Evolutionary conservation across 2,329 filamentous ascomycete species (phyloP), one percentile per base, ranked within the genome.

Genomic region (Aspergillus sclerotialis): DNA sequence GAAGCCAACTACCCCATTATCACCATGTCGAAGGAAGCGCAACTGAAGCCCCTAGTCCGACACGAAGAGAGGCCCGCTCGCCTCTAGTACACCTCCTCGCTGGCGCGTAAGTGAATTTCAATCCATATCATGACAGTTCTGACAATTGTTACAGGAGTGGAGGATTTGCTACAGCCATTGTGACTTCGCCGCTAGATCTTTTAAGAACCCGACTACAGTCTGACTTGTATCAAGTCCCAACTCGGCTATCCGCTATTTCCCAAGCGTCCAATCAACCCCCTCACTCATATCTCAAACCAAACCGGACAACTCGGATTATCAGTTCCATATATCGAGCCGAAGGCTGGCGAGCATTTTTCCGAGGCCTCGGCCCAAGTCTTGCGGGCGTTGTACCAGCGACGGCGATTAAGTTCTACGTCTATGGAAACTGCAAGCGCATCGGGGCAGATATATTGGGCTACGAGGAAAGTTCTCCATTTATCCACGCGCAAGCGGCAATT

Each of bases 321-420:
- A 30, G 28, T 39, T 55, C 56, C 19, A 62, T 63, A 32, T 54
- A 58, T 36, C 52, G 48, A 30, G 52, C 53, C 8, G 59, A 63
- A 47, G 59, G 59, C 28, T 62, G 57, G 58, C 50, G 52, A 31
- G 55, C 53, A 9, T 51, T 63, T 25, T 63, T 60, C 39, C 52
- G 54, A 15, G 58, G 59, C 16, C 53, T 63, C 6, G 57, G 57
- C 2, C 59, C 59, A 19, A 61, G 58, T 44, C 45, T 63, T 15
- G 55, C 57, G 2, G 59, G 59, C n/a, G 57, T 62, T 5, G 58
- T 61, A 5, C 59, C 59, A 12, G 59, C 59, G 30, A 61, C 52
- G 12, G 59, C 58, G 5, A 58, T 63, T 31, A 63, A 61, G 31
- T 62, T 62, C 33, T 62, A 59, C 31, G 51, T 55, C 23, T 62